phyloP scores from a whole-genome alignment of 495 filamentous ascomycete species.

The Apodospora peruviana region DNA sequence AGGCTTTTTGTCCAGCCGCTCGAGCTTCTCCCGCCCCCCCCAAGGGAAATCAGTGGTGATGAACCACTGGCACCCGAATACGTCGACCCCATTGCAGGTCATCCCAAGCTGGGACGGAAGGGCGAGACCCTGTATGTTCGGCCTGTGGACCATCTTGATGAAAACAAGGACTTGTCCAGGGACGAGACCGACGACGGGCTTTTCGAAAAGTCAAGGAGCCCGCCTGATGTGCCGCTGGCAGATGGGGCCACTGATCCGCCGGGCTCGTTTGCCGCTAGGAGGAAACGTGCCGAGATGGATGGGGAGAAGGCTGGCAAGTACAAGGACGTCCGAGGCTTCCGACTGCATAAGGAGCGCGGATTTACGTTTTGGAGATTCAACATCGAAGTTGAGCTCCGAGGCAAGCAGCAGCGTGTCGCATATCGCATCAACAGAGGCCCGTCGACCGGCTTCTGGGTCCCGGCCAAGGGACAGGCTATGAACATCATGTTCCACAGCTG shows the following conservation, averaged over 20 bases:
- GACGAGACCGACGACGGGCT: slow-evolving; percentile 76
- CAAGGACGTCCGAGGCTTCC: slow-evolving; percentile 71
- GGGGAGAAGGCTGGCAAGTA: slow-evolving; percentile 72
- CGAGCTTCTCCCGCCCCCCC: slow-evolving; percentile 78
- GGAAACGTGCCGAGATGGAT: slow-evolving; percentile 46
- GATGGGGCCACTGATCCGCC: slow-evolving; percentile 31
- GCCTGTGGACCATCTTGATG: slow-evolving; percentile 74
- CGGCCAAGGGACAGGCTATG: slow-evolving; percentile 79
- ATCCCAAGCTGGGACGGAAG: slow-evolving; percentile 74
- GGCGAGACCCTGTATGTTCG: slow-evolving; percentile 78
- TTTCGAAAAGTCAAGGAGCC: slow-evolving; percentile 53
- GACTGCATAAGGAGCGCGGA: slow-evolving; percentile 78
- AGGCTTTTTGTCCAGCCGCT: slow-evolving; percentile 81
- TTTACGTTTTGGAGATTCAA: slow-evolving; percentile 97
- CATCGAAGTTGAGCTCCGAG: slow-evolving; percentile 78
- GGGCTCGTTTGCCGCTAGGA: slow-evolving; percentile 41
- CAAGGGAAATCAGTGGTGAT: slow-evolving; percentile 58
- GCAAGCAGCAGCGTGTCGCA: slow-evolving; percentile 75
- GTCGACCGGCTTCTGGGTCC: slow-evolving; percentile 90
- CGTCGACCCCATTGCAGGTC: slow-evolving; percentile 81
- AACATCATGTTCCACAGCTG: slow-evolving; percentile 98
- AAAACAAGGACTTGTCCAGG: slow-evolving; percentile 64
- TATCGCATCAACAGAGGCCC: slow-evolving; percentile 94
- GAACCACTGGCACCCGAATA: slow-evolving; percentile 70
- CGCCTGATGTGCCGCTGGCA: slow-evolving; percentile 28